Conservation (phyloP, 2,329 filamentous ascomycete species). For the Onygenales sp. region DNA sequence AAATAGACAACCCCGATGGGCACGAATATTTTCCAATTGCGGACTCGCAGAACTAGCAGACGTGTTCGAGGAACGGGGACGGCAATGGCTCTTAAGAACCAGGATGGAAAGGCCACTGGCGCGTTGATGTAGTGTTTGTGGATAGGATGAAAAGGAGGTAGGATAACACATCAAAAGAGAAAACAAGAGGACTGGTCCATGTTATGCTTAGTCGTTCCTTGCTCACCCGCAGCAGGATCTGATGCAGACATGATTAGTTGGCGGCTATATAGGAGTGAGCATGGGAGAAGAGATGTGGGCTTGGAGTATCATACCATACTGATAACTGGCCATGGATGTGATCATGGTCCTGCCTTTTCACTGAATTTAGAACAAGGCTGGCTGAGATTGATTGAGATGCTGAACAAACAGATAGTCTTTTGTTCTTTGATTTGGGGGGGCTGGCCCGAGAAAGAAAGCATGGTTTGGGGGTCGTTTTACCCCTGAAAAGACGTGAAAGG, state of each 20-base stretch:
- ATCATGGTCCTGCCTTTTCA: not conserved
- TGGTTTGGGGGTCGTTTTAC: too few species aligned
- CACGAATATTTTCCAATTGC: too few species aligned
- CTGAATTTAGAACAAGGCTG: not conserved
- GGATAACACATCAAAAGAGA: not conserved
- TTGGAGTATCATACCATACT: not conserved
- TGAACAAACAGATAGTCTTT: too few species aligned
- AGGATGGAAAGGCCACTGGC: too few species aligned
- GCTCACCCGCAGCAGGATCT: not conserved
- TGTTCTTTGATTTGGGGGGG: too few species aligned
- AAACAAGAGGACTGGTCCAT: not conserved
- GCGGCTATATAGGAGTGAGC: not conserved
- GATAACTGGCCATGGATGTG: not conserved
- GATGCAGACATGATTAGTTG: not conserved
- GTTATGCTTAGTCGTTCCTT: not conserved
- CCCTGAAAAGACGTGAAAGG: too few species aligned
- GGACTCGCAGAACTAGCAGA: too few species aligned
- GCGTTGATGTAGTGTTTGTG: not conserved
- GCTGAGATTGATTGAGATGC: not conserved
- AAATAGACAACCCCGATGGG: not conserved
- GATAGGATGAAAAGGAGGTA: not conserved
- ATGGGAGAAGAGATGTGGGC: not conserved
- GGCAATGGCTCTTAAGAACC: too few species aligned
- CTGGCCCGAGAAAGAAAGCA: too few species aligned
- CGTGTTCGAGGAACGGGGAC: too few species aligned